Conservation (phyloP, 768 basidiomycete species). For the Royoungia palumana region DNA sequence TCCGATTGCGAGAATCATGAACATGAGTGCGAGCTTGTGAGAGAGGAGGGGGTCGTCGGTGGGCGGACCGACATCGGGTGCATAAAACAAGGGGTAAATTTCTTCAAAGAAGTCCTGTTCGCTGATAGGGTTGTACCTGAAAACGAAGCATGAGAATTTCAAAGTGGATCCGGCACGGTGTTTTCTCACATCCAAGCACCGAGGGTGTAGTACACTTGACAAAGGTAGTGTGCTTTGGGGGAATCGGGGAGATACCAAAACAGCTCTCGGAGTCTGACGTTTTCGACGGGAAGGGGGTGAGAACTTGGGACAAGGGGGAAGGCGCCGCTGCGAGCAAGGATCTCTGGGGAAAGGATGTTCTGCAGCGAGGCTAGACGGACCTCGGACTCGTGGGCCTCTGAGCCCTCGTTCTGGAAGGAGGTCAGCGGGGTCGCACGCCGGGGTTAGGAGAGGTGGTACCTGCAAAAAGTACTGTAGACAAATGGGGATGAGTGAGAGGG, state of each 20-base stretch:
- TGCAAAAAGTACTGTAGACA: conserved; percentile 64
- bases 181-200: conserved; percentile 68
- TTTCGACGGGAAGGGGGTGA: conserved; percentile 38
- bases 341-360: conserved; percentile 55
- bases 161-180: background rate
- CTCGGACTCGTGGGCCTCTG: conserved; percentile 49
- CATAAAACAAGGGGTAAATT: conserved; percentile 58
- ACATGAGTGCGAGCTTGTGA: conserved; percentile 63
- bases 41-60: conserved; percentile 49
- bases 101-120: conserved; percentile 58
- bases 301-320: conserved; percentile 55
- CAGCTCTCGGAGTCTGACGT: conserved; percentile 52
- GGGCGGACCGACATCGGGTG: conserved; percentile 39
- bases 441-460: conserved; percentile 34
- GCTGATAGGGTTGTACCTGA: conserved; percentile 69
- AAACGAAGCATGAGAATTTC: conserved; percentile 4
- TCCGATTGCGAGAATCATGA: conserved; percentile 66
- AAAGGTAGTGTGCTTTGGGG: conserved; percentile 58
- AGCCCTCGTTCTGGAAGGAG: conserved; percentile 51
- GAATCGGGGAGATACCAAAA: conserved; percentile 68
- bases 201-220: conserved; percentile 57
- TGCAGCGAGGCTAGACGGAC: conserved; percentile 49
- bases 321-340: conserved; percentile 60
- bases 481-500: conserved; percentile 4
- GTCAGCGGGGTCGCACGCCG: conserved; percentile 9